These are phyloP conservation scores for Plasmopara muralis DNA, from an alignment of 352 stramenopile genomes.

Conservation along the genomic window DNA sequence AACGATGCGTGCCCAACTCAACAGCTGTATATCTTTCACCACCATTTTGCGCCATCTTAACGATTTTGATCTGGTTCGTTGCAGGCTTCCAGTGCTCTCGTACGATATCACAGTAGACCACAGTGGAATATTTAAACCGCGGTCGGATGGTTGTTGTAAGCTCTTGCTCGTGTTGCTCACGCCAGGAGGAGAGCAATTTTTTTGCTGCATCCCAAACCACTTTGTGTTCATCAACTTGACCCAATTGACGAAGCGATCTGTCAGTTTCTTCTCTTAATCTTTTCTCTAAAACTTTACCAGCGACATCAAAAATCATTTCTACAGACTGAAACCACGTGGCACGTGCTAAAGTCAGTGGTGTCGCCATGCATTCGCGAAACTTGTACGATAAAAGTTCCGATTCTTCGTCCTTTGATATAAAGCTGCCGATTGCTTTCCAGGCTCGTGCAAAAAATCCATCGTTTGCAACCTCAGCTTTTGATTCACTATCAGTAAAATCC, in stretches of 20 bases:
- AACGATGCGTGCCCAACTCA: constrained; percentile 16
- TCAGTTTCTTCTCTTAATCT: constrained; percentile 12
- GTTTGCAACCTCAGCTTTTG: constrained; percentile 1
- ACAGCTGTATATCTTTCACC: constrained; percentile 2
- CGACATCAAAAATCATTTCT: constrained; percentile 8
- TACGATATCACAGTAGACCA: constrained; percentile 10
- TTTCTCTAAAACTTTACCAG: constrained; percentile 5
- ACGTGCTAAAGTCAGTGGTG: constrained; percentile 11
- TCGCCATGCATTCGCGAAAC: constrained; percentile 16
- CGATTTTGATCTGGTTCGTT: constrained; percentile 23
- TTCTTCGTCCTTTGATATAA: not conserved
- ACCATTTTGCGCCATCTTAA: constrained; percentile 15
- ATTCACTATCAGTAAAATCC: constrained; percentile 18
- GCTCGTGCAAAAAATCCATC: constrained; percentile 5
- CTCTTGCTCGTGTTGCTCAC: constrained; percentile 5
- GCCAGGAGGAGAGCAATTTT: constrained; percentile 9
- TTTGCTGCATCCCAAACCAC: constrained; percentile 11
- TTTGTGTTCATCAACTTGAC: constrained; percentile 10
- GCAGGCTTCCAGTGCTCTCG: constrained; percentile 25
- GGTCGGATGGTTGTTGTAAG: constrained; percentile 12
- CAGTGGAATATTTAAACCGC: not conserved
- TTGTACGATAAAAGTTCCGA: constrained; percentile 8
- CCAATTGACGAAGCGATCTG: constrained; percentile 5
- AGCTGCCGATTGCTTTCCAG: constrained; percentile 1
- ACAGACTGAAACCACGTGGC: constrained; percentile 20